A percentile compares a stretch with the other conserved stretches of the same genome.
These are phyloP conservation scores for Elsinoe ampelina DNA, from an alignment of 2,329 filamentous ascomycete species.

Conservation along the genomic window DNA sequence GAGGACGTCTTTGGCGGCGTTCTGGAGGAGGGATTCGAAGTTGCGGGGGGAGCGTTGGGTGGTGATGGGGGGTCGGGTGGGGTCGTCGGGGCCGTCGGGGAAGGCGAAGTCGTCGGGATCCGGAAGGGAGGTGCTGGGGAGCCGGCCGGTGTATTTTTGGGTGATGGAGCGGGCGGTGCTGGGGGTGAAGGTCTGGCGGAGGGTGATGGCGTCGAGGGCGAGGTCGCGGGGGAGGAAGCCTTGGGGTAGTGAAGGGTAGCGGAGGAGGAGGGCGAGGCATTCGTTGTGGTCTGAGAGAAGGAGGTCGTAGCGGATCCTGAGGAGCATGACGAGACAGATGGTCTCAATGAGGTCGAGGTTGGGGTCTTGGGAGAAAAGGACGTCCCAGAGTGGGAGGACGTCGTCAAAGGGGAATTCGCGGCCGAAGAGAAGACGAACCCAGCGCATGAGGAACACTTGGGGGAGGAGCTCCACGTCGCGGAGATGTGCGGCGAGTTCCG, in stretches of 20 bases:
- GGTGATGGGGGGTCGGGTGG: neutral
- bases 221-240: constrained; percentile 50
- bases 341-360: constrained; percentile 72
- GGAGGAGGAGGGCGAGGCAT: constrained; percentile 70
- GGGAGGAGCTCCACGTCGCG: constrained; percentile 81
- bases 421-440: constrained; percentile 87
- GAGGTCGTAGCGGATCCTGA: constrained; percentile 84
- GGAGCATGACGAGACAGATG: constrained; percentile 87
- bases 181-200: constrained; percentile 54
- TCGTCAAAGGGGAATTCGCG: constrained; percentile 87
- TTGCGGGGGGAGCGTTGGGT: constrained; percentile 36
- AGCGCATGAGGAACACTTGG: constrained; percentile 95
- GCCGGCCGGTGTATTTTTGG: constrained; percentile 54
- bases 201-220: constrained; percentile 73
- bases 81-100: neutral
- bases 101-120: constrained; percentile 12
- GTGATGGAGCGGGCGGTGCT: constrained; percentile 58
- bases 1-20: constrained; percentile 64
- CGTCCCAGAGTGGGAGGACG: constrained; percentile 79
- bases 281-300: constrained; percentile 80
- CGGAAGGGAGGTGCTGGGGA: neutral
- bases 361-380: constrained; percentile 78
- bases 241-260: constrained; percentile 58
- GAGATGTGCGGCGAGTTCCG: constrained; percentile 73
- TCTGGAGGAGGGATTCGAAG: constrained; percentile 64